phyloP scores from a whole-genome alignment of 768 basidiomycete species.

The Naganishia kalamii region DNA sequence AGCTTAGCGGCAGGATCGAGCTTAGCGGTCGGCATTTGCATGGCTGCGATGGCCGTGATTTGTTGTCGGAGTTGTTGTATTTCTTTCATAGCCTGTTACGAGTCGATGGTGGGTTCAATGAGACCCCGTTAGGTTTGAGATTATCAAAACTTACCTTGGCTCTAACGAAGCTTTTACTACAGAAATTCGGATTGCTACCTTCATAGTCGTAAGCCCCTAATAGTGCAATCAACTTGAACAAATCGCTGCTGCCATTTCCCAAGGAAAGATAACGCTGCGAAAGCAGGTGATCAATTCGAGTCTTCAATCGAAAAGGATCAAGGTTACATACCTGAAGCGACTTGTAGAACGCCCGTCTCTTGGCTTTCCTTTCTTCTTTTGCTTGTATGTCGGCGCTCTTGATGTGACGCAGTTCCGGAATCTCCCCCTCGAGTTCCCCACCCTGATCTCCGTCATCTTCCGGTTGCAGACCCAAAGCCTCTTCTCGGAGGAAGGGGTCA shows the following conservation, averaged over 20 bases:
- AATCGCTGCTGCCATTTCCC: constrained; percentile 73
- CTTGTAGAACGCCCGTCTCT: constrained; percentile 73
- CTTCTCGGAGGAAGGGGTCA: constrained; percentile 88
- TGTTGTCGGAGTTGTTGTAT: constrained; percentile 91
- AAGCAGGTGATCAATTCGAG: not conserved
- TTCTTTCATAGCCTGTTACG: constrained; percentile 86
- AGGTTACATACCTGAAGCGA: constrained; percentile 61
- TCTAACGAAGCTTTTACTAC: constrained; percentile 79
- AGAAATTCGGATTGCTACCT: constrained; percentile 72
- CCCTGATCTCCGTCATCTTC: constrained; percentile 51
- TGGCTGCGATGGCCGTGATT: constrained; percentile 72
- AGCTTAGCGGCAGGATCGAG: constrained; percentile 61
- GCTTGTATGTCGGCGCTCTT: constrained; percentile 43
- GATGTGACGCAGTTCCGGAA: constrained; percentile 51
- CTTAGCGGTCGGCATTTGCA: constrained; percentile 65
- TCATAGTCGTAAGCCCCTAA: constrained; percentile 94
- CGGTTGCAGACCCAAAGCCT: constrained; percentile 47
- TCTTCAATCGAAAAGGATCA: not conserved
- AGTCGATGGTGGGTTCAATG: not conserved
- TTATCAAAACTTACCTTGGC: constrained; percentile 59
- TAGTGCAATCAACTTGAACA: constrained; percentile 83
- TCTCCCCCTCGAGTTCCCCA: constrained; percentile 46
- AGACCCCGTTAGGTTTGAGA: not conserved
- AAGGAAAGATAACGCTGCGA: constrained; percentile 67
- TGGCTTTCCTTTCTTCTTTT: constrained; percentile 53